Conservation (phyloP, 768 basidiomycete genomes). For the Psilocybe azurescens region DNA sequence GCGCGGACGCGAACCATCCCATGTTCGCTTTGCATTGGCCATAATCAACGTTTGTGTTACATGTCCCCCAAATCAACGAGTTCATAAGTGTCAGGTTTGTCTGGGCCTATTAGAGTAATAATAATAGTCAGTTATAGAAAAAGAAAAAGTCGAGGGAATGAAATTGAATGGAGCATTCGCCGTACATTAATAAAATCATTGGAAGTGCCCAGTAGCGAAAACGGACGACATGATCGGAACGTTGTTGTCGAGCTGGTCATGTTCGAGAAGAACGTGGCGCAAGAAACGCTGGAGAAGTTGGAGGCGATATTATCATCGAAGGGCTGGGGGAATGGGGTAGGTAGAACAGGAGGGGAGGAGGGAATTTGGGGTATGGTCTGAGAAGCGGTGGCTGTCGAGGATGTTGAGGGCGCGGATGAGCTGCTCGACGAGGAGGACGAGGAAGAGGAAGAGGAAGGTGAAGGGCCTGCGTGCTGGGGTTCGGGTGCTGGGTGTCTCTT, state of each 20-base stretch:
- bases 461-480: slow-evolving; percentile 21
- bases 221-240: slow-evolving; percentile 79
- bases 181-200: slow-evolving; percentile 58
- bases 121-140: slow-evolving; percentile 27
- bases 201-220: slow-evolving; percentile 68
- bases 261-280: slow-evolving; percentile 74
- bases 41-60: slow-evolving; percentile 58
- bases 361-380: slow-evolving; percentile 55
- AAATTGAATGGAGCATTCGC: slow-evolving; percentile 23
- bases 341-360: slow-evolving; percentile 52
- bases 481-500: slow-evolving; percentile 44
- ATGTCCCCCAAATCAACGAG: slow-evolving; percentile 77
- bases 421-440: slow-evolving; percentile 22
- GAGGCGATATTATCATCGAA: slow-evolving; percentile 65
- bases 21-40: slow-evolving; percentile 71
- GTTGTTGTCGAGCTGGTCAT: slow-evolving; percentile 67
- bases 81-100: slow-evolving; percentile 67
- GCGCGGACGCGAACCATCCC: slow-evolving; percentile 57
- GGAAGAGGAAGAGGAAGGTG: too few species aligned
- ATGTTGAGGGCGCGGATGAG: slow-evolving; percentile 22
- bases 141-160: background rate
- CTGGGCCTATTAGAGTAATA: too few species aligned
- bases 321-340: slow-evolving; percentile 80
- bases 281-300: slow-evolving; percentile 71
- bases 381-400: slow-evolving; percentile 24